Evolutionary conservation across 2,329 filamentous ascomycete species (phyloP), one percentile per base, ranked within the genome.

Genomic region (Ophiostoma pallidulum): DNA sequence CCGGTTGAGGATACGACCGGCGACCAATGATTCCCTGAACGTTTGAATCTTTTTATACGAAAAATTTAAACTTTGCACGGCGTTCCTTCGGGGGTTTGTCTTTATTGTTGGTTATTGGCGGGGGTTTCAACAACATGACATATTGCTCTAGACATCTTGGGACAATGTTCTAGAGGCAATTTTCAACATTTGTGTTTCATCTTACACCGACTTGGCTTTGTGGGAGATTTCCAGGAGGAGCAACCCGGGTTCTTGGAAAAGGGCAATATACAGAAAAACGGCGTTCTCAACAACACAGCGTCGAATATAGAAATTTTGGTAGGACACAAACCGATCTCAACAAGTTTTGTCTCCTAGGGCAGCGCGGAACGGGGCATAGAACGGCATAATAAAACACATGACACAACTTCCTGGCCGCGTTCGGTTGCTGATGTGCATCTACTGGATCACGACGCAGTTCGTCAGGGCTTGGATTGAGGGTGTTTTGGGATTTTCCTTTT

Each of bases 1-100:
- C 88, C 90, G 0, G 86, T 94, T 8, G 85, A 88, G 65, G 73
- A 76, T 55, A 75, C 72, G 14, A 74, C 69, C 1, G 61, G 59
- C 20, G 62, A 50, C 5, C 32, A 43, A 29, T 48, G 4, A 22
- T 24, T 28, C 8, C 20, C 26, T 22, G 16, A 32, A 19, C 13
- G 57, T 53, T 20, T 54, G 37, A 18, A 36, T 47, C 24, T 26
- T 16, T 32, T 45, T 37, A n/a, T n/a, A n/a, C n/a, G n/a, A n/a
- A n/a, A n/a, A n/a, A n/a, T 19, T 28, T 18, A n/a, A 6, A 40
- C 28, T 39, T 47, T n/a, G 32, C 8, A 13, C 22, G n/a, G 35
- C 22, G 4, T 32, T 39, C 2, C 9, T 19, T 6, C 36, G 18
- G 36, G n/a, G n/a, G n/a, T n/a, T 22, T 38, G 19, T 37, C 4